Conservation (phyloP, 352 stramenopile species). For the Pythium grandisporangium region DNA sequence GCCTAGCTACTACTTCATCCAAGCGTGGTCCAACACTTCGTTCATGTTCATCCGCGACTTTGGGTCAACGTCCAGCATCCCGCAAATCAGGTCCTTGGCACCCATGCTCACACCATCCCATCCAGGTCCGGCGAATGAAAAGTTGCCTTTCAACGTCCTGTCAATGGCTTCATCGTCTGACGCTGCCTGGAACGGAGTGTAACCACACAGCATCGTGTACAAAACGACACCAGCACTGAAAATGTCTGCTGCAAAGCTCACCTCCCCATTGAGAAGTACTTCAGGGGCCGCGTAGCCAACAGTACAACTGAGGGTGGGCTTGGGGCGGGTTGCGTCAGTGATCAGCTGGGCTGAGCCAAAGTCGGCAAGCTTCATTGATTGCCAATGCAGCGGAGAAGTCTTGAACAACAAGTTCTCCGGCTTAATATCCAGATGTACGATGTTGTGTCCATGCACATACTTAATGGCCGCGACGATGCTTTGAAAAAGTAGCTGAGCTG, state of each 20-base stretch:
- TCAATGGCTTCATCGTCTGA: conserved; percentile 58
- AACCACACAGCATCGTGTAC: conserved; percentile 57
- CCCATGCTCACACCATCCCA: conserved; percentile 37
- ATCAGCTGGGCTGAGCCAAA: conserved; percentile 53
- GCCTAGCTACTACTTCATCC: conserved; percentile 64
- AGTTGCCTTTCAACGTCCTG: conserved; percentile 31
- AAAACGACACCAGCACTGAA: conserved; percentile 69
- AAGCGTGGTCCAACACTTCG: conserved; percentile 55
- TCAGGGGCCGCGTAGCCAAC: conserved; percentile 71
- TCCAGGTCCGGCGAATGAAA: conserved; percentile 45
- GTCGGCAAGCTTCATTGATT: conserved; percentile 59
- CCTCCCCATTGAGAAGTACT: conserved; percentile 34
- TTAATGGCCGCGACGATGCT: conserved; percentile 37
- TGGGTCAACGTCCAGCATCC: conserved; percentile 42
- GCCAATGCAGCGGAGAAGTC: conserved; percentile 24
- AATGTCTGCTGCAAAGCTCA: conserved; percentile 58
- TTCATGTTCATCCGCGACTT: conserved; percentile 40
- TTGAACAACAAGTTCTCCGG: conserved; percentile 76
- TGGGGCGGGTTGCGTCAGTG: conserved; percentile 18
- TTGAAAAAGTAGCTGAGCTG: conserved; percentile 39
- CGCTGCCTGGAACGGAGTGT: conserved; percentile 48
- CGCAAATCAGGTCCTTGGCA: conserved; percentile 46
- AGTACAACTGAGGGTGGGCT: conserved; percentile 47
- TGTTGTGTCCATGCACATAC: conserved; percentile 42
- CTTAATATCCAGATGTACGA: conserved; percentile 77